These are phyloP conservation scores for Emydomyces testavorans DNA, from an alignment of 2,329 filamentous ascomycete genomes.

Conservation along the genomic window DNA sequence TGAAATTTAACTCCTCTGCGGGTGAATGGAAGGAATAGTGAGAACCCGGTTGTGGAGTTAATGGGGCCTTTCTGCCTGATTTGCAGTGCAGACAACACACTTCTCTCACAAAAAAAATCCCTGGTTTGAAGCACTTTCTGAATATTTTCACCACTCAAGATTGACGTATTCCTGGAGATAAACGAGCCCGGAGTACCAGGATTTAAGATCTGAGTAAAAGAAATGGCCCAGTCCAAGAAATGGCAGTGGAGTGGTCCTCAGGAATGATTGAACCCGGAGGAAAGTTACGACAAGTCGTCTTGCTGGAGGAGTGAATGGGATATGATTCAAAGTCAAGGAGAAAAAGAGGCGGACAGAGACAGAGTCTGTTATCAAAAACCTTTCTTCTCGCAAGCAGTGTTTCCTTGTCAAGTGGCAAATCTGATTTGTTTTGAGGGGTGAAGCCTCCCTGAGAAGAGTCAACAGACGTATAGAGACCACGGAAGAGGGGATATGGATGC, in stretches of 20 bases:
- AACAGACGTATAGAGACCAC: background rate
- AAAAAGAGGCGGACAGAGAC: background rate
- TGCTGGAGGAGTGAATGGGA: background rate
- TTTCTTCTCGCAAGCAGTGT: background rate
- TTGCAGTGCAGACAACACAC: background rate
- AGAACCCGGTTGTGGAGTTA: background rate
- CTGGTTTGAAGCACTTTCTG: background rate
- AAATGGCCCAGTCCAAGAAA: slow-evolving; percentile 1
- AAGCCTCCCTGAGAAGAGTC: slow-evolving; percentile 16
- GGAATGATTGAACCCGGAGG: background rate
- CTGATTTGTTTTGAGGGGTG: no score
- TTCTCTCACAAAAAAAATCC: background rate
- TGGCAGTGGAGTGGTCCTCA: background rate
- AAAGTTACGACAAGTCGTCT: background rate
- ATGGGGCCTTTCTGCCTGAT: background rate
- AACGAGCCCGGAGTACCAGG: background rate
- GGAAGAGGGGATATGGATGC: slow-evolving; percentile 19
- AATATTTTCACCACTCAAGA: background rate
- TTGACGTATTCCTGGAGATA: background rate
- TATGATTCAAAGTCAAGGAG: background rate
- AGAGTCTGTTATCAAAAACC: background rate
- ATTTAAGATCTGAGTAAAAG: background rate
- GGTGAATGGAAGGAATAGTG: slow-evolving; percentile 1
- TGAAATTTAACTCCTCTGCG: background rate
- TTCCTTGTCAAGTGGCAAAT: background rate